A percentile compares a stretch with the other conserved stretches of the same genome.
These are phyloP conservation scores for Lipomyces kockii DNA, from an alignment of 805 yeast genomes.

Conservation along the genomic window DNA sequence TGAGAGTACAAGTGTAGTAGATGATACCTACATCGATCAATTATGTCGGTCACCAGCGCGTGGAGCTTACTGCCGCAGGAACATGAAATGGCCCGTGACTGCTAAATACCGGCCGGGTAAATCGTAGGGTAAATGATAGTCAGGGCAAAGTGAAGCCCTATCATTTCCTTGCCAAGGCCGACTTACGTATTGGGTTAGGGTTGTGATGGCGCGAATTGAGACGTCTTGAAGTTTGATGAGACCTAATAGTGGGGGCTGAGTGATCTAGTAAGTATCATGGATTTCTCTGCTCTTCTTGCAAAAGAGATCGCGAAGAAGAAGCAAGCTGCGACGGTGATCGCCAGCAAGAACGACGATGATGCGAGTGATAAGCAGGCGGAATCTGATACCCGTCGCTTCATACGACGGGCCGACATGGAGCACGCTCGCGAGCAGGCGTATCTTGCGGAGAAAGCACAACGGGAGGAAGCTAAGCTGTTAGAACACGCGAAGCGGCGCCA, in stretches of 20 bases:
- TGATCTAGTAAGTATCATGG: constrained; percentile 48
- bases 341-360: not conserved
- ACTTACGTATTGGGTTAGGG: no score
- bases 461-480: constrained; percentile 26
- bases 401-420: constrained; percentile 36
- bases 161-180: no score
- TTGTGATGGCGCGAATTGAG: no score
- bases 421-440: constrained; percentile 30
- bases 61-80: no score
- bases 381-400: constrained; percentile 21
- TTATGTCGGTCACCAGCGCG: no score
- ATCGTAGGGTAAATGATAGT: not conserved
- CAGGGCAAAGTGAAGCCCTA: not conserved
- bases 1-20: not conserved
- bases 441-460: constrained; percentile 36
- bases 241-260: not conserved
- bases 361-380: constrained; percentile 14
- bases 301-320: constrained; percentile 57
- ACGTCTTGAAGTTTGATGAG: no score
- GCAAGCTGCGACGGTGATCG: constrained; percentile 37
- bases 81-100: not conserved
- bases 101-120: not conserved
- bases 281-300: constrained; percentile 53
- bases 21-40: no score
- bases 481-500: constrained; percentile 45